Evolutionary conservation across 768 basidiomycete species (phyloP).

Genomic region (Termitomyces eurrhizus): DNA sequence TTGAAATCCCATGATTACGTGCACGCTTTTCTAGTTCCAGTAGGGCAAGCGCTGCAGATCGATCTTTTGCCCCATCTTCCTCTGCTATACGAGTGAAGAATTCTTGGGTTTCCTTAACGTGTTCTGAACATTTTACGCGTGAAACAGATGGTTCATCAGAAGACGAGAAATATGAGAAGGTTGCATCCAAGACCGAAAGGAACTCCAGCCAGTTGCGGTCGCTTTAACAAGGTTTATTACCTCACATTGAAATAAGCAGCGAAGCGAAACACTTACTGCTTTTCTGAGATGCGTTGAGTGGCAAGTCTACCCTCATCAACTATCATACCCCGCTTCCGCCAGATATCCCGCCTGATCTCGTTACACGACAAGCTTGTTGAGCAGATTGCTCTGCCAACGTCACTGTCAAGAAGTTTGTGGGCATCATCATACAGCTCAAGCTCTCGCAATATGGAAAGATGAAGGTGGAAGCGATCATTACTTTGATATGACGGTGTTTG

Average conservation of each 20-base stretch:
- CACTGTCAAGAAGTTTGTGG: conserved; percentile 60
- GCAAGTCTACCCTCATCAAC: conserved; percentile 63
- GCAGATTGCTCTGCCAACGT: conserved; percentile 64
- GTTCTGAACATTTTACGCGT: conserved; percentile 33
- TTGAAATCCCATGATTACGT: conserved; percentile 40
- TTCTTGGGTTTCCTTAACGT: conserved; percentile 39
- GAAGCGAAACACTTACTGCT: conserved; percentile 43
- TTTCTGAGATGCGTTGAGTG: conserved; percentile 52
- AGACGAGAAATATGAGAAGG: conserved; percentile 41
- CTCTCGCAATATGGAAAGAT: conserved; percentile 68
- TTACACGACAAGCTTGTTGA: conserved; percentile 69
- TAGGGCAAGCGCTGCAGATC: conserved; percentile 69
- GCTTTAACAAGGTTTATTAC: conserved; percentile 28
- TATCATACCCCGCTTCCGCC: conserved; percentile 49
- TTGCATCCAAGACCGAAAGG: conserved; percentile 65
- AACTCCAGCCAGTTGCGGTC: conserved; percentile 90
- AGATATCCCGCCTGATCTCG: conserved; percentile 71
- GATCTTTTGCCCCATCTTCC: conserved; percentile 66
- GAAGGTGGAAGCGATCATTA: conserved; percentile 76
- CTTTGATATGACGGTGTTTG: conserved; percentile 58
- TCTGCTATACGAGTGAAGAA: conserved; percentile 57
- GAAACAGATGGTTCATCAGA: conserved; percentile 18
- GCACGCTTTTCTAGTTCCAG: conserved; percentile 73
- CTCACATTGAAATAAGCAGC: background rate
- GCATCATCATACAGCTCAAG: conserved; percentile 70